Conservation (phyloP, 2,329 filamentous ascomycete species). For the Esteya vermicola region DNA sequence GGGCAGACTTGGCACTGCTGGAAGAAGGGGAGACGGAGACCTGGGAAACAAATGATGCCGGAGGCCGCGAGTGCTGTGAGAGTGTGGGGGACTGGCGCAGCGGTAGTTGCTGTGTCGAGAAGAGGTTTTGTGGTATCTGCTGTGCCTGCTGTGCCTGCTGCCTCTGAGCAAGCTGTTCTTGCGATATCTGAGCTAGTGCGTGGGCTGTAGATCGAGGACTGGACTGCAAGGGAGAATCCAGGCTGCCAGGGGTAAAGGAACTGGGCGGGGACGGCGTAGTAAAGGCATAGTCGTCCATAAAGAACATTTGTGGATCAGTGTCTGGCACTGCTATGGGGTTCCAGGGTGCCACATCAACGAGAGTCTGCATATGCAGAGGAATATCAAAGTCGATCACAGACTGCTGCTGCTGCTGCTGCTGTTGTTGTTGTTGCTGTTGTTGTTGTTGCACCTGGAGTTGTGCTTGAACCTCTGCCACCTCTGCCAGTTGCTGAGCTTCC, state of each 20-base stretch:
- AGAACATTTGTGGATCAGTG: slow-evolving; percentile 17
- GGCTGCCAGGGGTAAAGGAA: slow-evolving; percentile 9
- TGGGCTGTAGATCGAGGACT: slow-evolving; percentile 16
- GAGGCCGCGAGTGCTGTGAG: too few relatives aligned
- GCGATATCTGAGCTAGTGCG: too few relatives aligned
- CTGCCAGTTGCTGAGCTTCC: not conserved
- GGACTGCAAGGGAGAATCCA: slow-evolving; percentile 13
- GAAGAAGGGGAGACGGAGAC: too few relatives aligned
- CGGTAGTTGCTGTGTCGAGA: not conserved
- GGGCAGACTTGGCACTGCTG: not conserved
- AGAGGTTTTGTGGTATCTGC: not conserved
- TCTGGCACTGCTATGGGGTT: slow-evolving; percentile 21
- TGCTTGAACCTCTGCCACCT: too few relatives aligned
- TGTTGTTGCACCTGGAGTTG: not conserved
- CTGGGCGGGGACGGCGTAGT: slow-evolving; percentile 19
- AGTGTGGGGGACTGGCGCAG: too few relatives aligned
- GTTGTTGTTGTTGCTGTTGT: not conserved
- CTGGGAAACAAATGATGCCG: too few relatives aligned
- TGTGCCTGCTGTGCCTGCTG: slow-evolving; percentile 1
- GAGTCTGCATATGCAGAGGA: slow-evolving; percentile 21
- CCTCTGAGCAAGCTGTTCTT: not conserved
- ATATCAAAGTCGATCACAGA: slow-evolving; percentile 18
- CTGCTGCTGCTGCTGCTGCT: not conserved
- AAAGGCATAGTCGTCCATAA: slow-evolving; percentile 22
- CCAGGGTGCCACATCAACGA: slow-evolving; percentile 27